Base-by-base conservation (phyloP, 139 green algal genomes). In the Bryopsis sp. region DNA sequence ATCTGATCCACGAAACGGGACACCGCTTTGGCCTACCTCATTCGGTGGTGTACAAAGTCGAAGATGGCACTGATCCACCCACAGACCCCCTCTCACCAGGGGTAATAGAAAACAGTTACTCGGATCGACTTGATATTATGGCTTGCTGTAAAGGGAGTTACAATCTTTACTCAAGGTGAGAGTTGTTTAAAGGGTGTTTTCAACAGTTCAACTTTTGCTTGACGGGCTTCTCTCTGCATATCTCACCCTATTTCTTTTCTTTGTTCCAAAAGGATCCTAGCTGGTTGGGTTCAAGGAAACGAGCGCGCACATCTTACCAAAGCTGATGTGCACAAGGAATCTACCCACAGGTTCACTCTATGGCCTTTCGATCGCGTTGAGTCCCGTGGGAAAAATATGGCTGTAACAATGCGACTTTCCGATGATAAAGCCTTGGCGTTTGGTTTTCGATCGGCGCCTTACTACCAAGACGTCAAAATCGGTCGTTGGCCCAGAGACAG, bases 71-170 rank as follows among this genome's bases (percentile, higher is more conserved):
- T 50, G 29, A 71, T 65, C 34, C 35, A 1, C 79, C 76, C 4
- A 59, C 68, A 3, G 66, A 75, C 26, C 79, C 76, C 2, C 29
- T 79, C 32, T 73, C 62, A 0, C 34, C 66, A 2, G 79, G 79
- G n/a, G 39, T 48, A 4, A 73, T 78, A 28, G 71, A 81, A 43
- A 72, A 81, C 67, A 48, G 36, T 47, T 78, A 81, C 72, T 62
- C 61, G 31, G 76, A 81, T 57, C 63, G 62, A 7, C 60, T 84
- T 32, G 79, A 84, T 61, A 80, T 79, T 36, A 84, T 84, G 79
- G 76, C 79, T 0, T 84, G 79, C 70, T 84, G 79, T 65, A 58
- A 74, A 24, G 76, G 79, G 0, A 77, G 80, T 64, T 84, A 78
- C 75, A 48, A 54, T 54, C 43, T 54, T 19, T 19, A 54, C 43